Evolutionary conservation across 148 eudicot species (phyloP).

Genomic region (Chenopodium album): DNA sequence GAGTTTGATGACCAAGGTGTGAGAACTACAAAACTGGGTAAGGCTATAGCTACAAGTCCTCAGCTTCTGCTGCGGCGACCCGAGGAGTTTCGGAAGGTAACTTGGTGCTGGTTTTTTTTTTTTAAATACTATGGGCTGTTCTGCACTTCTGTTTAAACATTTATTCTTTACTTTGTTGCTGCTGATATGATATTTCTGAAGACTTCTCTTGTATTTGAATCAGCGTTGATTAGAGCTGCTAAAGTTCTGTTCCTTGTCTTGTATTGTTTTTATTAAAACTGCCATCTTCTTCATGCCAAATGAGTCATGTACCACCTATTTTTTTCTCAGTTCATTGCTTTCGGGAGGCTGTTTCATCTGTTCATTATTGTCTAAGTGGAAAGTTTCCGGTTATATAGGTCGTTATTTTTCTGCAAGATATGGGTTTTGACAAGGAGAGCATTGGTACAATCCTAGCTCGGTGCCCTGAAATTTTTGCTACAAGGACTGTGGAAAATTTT

Average conservation of each 20-base stretch:
- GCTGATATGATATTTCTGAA: neutral
- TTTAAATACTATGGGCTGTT: neutral
- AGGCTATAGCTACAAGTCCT: slow-evolving; percentile 67
- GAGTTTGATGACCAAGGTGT: slow-evolving; percentile 50
- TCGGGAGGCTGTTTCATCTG: neutral
- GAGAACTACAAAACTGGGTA: slow-evolving; percentile 49
- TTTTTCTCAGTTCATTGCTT: neutral
- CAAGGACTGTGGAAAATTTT: slow-evolving; percentile 51
- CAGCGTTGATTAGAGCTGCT: too few relatives aligned
- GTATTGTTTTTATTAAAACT: neutral
- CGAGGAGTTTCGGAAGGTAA: slow-evolving; percentile 62
- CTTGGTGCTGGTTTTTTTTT: neutral
- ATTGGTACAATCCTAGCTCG: slow-evolving; percentile 54
- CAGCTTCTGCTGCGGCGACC: slow-evolving; percentile 70
- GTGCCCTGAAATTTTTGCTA: slow-evolving; percentile 76
- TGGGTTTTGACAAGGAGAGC: slow-evolving; percentile 57
- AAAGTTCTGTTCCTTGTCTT: too few relatives aligned
- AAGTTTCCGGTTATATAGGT: slow-evolving; percentile 42
- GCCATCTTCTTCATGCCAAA: neutral
- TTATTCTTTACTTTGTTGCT: neutral
- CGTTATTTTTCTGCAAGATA: slow-evolving; percentile 55
- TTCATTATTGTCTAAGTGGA: neutral
- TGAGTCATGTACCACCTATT: neutral
- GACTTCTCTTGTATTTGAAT: too few relatives aligned
- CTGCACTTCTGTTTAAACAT: neutral